Percentiles rank a stretch among this genome's conserved stretches.
phyloP scores from a whole-genome alignment of 768 basidiomycete genomes.

The Boletellus ananiceps region DNA sequence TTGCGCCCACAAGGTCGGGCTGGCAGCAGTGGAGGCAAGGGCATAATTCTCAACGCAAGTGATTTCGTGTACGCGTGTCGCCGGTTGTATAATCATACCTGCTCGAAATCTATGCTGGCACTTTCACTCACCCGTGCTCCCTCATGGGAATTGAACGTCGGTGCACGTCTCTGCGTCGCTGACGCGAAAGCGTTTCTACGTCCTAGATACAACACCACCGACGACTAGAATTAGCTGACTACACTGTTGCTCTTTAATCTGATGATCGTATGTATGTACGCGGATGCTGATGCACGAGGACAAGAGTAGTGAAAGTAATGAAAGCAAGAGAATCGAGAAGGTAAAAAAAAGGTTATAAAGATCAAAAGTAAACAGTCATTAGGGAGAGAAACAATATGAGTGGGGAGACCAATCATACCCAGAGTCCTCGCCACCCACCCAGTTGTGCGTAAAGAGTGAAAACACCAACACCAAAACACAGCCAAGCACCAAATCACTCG shows the following conservation, averaged over 20 bases:
- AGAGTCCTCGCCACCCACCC: constrained; percentile 23
- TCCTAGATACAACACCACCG: constrained; percentile 18
- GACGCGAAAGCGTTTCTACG: constrained; percentile 21
- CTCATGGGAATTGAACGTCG: too few relatives aligned
- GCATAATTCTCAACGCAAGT: constrained; percentile 18
- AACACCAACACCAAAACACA: constrained; percentile 14
- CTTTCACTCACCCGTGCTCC: background rate
- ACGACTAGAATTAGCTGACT: constrained; percentile 43
- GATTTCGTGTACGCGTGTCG: background rate
- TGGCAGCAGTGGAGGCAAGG: constrained; percentile 52
- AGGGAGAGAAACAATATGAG: constrained; percentile 27
- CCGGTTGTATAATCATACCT: background rate
- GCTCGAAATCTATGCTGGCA: constrained; percentile 3
- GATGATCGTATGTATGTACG: constrained; percentile 41
- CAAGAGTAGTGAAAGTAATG: constrained; percentile 17
- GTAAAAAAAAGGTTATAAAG: constrained; percentile 31
- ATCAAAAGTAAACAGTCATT: constrained; percentile 33
- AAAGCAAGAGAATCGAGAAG: constrained; percentile 22
- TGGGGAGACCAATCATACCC: constrained; percentile 13
- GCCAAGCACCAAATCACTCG: constrained; percentile 44
- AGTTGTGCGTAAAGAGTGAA: constrained; percentile 9
- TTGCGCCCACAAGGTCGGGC: constrained; percentile 32
- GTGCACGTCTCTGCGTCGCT: background rate
- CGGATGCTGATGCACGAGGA: constrained; percentile 27
- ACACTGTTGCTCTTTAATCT: constrained; percentile 44